These are phyloP conservation scores for Claviceps lovelessii DNA, from an alignment of 2,329 filamentous ascomycete species.

Conservation along the genomic window DNA sequence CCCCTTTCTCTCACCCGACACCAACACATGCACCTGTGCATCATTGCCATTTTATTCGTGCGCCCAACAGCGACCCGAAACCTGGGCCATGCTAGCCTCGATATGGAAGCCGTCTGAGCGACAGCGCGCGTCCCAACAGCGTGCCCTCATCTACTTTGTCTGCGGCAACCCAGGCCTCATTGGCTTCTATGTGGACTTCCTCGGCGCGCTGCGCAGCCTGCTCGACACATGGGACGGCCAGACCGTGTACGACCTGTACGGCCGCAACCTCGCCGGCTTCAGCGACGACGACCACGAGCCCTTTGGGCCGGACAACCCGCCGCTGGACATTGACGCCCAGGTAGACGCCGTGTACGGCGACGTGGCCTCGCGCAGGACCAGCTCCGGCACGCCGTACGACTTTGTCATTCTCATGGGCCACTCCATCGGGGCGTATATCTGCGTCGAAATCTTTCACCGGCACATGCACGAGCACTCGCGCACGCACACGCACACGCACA, in stretches of 20 bases:
- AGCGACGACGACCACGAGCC: constrained; percentile 36
- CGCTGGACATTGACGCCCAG: constrained; percentile 39
- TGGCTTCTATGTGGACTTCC: constrained; percentile 57
- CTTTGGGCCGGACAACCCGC: constrained; percentile 26
- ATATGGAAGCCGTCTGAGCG: constrained; percentile 18
- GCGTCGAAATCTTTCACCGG: constrained; percentile 51
- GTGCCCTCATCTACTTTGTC: constrained; percentile 53
- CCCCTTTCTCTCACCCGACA: too few relatives aligned
- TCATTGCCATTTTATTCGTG: too few relatives aligned
- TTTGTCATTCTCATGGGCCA: constrained; percentile 56
- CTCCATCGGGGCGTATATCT: constrained; percentile 59
- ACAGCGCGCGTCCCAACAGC: constrained; percentile 10
- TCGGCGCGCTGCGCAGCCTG: constrained; percentile 39
- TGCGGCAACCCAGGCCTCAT: constrained; percentile 66
- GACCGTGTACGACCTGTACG: constrained; percentile 39
- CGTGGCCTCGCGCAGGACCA: constrained; percentile 13
- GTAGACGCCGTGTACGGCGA: constrained; percentile 29
- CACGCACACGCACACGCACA: constrained; percentile 12
- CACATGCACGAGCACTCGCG: constrained; percentile 26
- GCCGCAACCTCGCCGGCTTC: constrained; percentile 45
- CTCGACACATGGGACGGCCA: constrained; percentile 30
- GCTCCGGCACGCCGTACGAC: constrained; percentile 29
- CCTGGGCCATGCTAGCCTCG: constrained; percentile 10
- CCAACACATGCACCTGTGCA: too few relatives aligned
- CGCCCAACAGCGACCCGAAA: too few relatives aligned